Percentiles rank a stretch among this genome's conserved stretches.
Evolutionary conservation across 2,329 filamentous ascomycete genomes (phyloP).

Genomic region (Ophiognomonia clavigignenti-juglandacearum): DNA sequence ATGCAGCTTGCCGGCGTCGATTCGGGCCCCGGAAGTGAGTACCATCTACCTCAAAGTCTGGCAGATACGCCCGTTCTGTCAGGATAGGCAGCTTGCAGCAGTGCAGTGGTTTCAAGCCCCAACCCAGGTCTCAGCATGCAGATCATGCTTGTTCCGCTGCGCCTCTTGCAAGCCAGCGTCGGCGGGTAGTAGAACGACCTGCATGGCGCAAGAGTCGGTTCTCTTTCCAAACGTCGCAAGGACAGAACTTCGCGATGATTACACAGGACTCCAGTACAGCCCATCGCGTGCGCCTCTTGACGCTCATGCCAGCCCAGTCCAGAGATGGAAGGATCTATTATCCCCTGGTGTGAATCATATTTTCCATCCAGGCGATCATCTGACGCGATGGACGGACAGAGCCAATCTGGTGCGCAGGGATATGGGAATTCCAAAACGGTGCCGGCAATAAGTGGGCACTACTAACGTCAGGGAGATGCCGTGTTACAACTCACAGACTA

Average conservation of each 20-base stretch:
- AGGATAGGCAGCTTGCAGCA: constrained; percentile 12
- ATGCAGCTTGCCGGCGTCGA: too few relatives aligned
- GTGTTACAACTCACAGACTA: constrained; percentile 17
- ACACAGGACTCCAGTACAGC: too few relatives aligned
- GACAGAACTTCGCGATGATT: too few relatives aligned
- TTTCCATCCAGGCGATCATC: constrained; percentile 35
- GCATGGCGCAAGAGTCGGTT: too few relatives aligned
- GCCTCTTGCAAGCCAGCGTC: constrained; percentile 19
- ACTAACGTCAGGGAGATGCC: constrained; percentile 13
- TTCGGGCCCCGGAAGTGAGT: not conserved
- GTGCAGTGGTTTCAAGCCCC: constrained; percentile 34
- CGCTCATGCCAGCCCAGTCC: too few relatives aligned
- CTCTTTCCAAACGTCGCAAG: too few relatives aligned
- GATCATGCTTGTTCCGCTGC: constrained; percentile 31
- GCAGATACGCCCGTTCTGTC: not conserved
- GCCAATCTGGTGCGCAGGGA: constrained; percentile 31
- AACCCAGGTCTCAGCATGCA: constrained; percentile 36
- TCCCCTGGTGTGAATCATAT: constrained; percentile 32
- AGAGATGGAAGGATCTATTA: too few relatives aligned
- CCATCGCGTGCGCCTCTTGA: too few relatives aligned
- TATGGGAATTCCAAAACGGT: constrained; percentile 23
- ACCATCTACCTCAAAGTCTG: too few relatives aligned
- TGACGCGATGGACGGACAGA: constrained; percentile 34
- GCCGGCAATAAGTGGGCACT: constrained; percentile 18
- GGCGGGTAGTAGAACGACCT: not conserved